Evolutionary conservation across 768 basidiomycete species (phyloP).

Genomic region (Suillus fuscotomentosus): DNA sequence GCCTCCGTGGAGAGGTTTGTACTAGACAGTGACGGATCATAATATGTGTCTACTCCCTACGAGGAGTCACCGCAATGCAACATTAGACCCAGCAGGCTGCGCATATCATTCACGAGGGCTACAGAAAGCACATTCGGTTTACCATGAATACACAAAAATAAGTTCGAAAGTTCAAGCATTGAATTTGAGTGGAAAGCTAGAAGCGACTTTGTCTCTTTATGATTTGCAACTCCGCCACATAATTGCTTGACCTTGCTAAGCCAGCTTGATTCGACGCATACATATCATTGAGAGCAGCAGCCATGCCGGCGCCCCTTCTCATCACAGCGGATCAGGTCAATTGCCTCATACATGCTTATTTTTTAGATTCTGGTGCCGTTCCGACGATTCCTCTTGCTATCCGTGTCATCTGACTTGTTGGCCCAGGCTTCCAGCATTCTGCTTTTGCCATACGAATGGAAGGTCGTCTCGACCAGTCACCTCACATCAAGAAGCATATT

Average conservation of each 20-base stretch:
- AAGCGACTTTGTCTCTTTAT: neutral
- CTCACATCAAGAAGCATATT: slow-evolving; percentile 69
- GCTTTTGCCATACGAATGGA: slow-evolving; percentile 81
- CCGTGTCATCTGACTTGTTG: slow-evolving; percentile 10
- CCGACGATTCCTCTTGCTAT: neutral
- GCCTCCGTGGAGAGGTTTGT: neutral
- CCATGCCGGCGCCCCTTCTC: slow-evolving; percentile 47
- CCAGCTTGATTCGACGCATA: neutral
- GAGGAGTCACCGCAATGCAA: neutral
- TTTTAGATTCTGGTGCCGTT: slow-evolving; percentile 73
- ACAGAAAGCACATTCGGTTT: neutral
- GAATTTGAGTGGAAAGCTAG: neutral
- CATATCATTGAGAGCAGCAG: neutral
- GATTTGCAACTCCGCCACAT: slow-evolving; percentile 1
- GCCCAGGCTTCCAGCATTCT: slow-evolving; percentile 73
- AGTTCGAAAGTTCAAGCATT: neutral
- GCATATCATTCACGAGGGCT: neutral
- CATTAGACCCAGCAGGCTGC: neutral
- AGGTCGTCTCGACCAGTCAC: slow-evolving; percentile 65
- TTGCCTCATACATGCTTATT: slow-evolving; percentile 81
- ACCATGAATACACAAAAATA: neutral
- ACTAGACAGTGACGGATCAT: neutral
- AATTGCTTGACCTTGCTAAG: neutral
- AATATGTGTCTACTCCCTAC: neutral
- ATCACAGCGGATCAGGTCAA: slow-evolving; percentile 85